These are phyloP conservation scores for Thelephora aurantiotincta DNA, from an alignment of 768 basidiomycete species.

Conservation along the genomic window DNA sequence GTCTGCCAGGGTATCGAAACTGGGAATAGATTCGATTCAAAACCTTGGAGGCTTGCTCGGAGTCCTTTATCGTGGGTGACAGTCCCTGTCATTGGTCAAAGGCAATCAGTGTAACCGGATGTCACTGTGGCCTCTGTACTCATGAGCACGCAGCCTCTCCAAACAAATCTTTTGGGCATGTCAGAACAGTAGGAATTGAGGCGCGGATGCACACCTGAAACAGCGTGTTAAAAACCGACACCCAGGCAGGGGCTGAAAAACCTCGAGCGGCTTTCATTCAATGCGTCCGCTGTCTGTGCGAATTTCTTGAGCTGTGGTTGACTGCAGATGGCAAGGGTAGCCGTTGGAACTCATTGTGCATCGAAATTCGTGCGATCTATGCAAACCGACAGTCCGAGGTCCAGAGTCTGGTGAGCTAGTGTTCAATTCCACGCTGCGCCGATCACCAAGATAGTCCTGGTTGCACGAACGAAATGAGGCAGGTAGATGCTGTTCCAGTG, in stretches of 20 bases:
- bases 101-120: background rate
- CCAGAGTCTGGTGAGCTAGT: constrained; percentile 35
- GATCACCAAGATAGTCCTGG: constrained; percentile 67
- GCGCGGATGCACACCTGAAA: constrained; percentile 37
- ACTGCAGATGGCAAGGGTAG: background rate
- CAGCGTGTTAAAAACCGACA: constrained; percentile 67
- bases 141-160: constrained; percentile 44
- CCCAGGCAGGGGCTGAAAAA: constrained; percentile 51
- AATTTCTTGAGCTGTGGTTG: background rate
- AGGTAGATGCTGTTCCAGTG: constrained; percentile 47
- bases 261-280: constrained; percentile 65
- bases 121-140: constrained; percentile 13
- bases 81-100: constrained; percentile 3
- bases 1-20: constrained; percentile 32
- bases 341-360: constrained; percentile 25
- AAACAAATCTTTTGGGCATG: constrained; percentile 35
- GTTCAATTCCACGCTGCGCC: constrained; percentile 53
- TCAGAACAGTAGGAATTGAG: background rate
- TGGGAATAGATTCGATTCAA: constrained; percentile 51
- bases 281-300: constrained; percentile 46
- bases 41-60: constrained; percentile 43
- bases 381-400: constrained; percentile 54
- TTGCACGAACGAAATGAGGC: constrained; percentile 49
- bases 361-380: constrained; percentile 74
- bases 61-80: constrained; percentile 66